phyloP scores from a whole-genome alignment of 2,329 filamentous ascomycete species.

The Phaeosphaeria sp. region DNA sequence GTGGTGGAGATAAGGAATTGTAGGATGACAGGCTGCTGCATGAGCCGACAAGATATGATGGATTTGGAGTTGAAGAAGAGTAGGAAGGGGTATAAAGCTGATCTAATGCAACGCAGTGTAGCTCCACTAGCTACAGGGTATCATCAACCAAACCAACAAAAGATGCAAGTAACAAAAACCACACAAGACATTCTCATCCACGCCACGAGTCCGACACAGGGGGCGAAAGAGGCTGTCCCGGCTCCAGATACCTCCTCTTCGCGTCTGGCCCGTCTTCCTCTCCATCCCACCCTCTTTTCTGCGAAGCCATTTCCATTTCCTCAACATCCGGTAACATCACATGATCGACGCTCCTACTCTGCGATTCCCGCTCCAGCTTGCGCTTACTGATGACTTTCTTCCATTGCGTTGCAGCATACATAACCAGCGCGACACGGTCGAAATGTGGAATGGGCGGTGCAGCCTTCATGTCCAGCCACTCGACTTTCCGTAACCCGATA shows the following conservation, averaged over 20 bases:
- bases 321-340: constrained; percentile 6
- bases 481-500: constrained; percentile 36
- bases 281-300: constrained; percentile 27
- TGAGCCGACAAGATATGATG: background rate
- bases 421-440: constrained; percentile 31
- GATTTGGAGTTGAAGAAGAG: background rate
- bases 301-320: constrained; percentile 9
- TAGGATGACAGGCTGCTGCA: background rate
- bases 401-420: constrained; percentile 37
- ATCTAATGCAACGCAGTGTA: background rate
- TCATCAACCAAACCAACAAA: background rate
- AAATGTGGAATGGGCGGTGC: constrained; percentile 32
- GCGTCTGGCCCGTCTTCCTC: constrained; percentile 19
- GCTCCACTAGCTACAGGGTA: background rate
- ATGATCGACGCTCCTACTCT: constrained; percentile 13
- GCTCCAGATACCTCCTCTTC: constrained; percentile 26
- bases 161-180: background rate
- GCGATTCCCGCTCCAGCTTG: constrained; percentile 14
- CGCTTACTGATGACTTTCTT: constrained; percentile 31
- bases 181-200: background rate
- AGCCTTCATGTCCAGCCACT: constrained; percentile 40
- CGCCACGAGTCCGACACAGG: constrained; percentile 33
- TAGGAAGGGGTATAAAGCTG: background rate
- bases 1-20: background rate
- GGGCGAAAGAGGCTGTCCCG: constrained; percentile 30